These are phyloP conservation scores for Cyamopsis tetragonoloba DNA, from an alignment of 306 rosid species.

Conservation along the genomic window DNA sequence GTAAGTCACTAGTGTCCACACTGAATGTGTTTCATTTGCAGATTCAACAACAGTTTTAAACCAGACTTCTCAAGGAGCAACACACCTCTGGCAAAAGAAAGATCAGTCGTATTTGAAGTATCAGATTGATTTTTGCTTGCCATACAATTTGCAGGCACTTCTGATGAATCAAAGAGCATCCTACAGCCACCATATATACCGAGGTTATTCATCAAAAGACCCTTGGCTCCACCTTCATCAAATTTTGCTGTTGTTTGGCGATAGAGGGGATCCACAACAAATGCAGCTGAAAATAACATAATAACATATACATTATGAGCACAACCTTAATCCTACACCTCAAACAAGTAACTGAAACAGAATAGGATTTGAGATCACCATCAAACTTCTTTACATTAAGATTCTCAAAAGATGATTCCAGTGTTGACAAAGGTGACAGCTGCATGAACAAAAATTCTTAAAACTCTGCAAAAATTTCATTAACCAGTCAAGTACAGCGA, in stretches of 20 bases:
- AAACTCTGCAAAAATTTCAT: constrained; percentile 12
- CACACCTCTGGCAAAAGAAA: constrained; percentile 85
- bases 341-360: constrained; percentile 23
- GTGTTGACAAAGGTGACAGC: constrained; percentile 86
- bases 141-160: constrained; percentile 70
- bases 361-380: constrained; percentile 54
- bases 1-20: neutral
- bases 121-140: constrained; percentile 46
- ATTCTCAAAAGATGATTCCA: constrained; percentile 85
- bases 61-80: constrained; percentile 23
- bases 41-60: constrained; percentile 26
- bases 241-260: constrained; percentile 94
- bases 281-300: constrained; percentile 67
- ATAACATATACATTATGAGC: constrained; percentile 18
- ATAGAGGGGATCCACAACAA: constrained; percentile 93
- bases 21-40: constrained; percentile 19
- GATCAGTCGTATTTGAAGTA: constrained; percentile 62
- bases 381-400: constrained; percentile 91
- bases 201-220: constrained; percentile 89
- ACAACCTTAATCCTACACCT: constrained; percentile 23
- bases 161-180: constrained; percentile 86
- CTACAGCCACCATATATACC: constrained; percentile 84
- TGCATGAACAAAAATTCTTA: constrained; percentile 47
- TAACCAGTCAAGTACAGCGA: neutral
- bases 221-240: constrained; percentile 99